Percentiles rank a stretch among this genome's conserved stretches.
phyloP scores from a whole-genome alignment of 2,329 filamentous ascomycete species.

The Colletotrichum siamense region DNA sequence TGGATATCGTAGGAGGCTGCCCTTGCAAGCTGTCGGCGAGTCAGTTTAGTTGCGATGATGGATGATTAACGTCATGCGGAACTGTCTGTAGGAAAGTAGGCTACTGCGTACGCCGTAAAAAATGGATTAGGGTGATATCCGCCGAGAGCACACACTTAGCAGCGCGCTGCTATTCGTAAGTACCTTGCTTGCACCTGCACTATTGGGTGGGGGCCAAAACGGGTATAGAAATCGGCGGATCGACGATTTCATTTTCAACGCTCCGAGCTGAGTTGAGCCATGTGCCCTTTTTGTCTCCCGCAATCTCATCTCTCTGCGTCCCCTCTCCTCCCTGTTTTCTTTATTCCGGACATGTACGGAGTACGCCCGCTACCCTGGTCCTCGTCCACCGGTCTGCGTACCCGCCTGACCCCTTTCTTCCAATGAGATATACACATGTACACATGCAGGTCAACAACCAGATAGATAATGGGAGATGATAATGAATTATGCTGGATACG shows the following conservation, averaged over 20 bases:
- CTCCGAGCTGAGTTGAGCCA: background rate
- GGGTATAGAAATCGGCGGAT: background rate
- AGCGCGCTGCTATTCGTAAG: background rate
- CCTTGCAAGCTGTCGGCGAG: background rate
- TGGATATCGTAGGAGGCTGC: background rate
- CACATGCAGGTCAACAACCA: background rate
- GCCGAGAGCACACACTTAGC: background rate
- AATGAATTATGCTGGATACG: background rate
- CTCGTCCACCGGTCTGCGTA: background rate
- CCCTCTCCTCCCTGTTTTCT: background rate
- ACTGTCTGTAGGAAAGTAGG: background rate
- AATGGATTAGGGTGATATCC: background rate
- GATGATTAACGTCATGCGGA: slow-evolving; percentile 2
- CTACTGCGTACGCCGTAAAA: background rate
- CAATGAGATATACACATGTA: background rate
- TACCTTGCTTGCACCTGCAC: background rate
- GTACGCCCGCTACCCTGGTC: background rate
- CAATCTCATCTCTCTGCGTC: background rate
- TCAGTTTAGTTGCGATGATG: background rate
- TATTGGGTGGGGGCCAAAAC: slow-evolving; percentile 2
- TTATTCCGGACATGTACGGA: background rate
- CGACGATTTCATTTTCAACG: background rate
- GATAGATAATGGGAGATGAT: background rate
- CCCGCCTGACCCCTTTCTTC: background rate
- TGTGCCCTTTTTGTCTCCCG: background rate